These are phyloP conservation scores for Alternaria atra DNA, from an alignment of 2,329 filamentous ascomycete genomes.

Conservation along the genomic window DNA sequence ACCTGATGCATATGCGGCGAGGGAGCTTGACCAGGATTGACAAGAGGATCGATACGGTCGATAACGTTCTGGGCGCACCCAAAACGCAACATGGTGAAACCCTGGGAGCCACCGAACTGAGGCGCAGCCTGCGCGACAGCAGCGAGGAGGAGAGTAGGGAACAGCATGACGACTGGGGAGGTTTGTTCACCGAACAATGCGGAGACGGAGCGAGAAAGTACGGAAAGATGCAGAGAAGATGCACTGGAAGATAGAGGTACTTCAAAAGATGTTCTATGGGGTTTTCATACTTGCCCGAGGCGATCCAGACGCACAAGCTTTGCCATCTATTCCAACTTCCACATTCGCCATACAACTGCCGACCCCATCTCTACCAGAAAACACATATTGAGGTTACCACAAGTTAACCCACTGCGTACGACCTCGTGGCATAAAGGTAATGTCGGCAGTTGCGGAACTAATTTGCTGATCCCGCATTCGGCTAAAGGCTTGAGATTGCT, in stretches of 20 bases:
- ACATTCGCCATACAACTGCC: conserved; percentile 3
- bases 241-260: conserved; percentile 4
- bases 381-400: conserved; percentile 7
- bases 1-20: conserved; percentile 53
- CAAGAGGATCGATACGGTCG: conserved; percentile 45
- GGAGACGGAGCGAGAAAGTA: not conserved
- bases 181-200: not conserved
- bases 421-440: not conserved
- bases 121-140: conserved; percentile 32
- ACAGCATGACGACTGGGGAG: conserved; percentile 25
- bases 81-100: conserved; percentile 45
- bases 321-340: not conserved
- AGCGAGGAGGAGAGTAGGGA: conserved; percentile 32
- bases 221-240: not conserved
- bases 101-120: conserved; percentile 23
- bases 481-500: conserved; percentile 29
- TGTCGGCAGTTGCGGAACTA: conserved; percentile 22
- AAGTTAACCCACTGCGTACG: not conserved
- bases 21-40: conserved; percentile 48
- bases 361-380: conserved; percentile 1
- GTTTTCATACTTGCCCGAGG: not conserved
- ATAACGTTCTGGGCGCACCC: conserved; percentile 45
- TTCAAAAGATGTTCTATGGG: not conserved
- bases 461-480: conserved; percentile 18
- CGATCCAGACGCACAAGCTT: not conserved